phyloP scores from a whole-genome alignment of 495 filamentous ascomycete genomes.

The Penicillium argentinense region DNA sequence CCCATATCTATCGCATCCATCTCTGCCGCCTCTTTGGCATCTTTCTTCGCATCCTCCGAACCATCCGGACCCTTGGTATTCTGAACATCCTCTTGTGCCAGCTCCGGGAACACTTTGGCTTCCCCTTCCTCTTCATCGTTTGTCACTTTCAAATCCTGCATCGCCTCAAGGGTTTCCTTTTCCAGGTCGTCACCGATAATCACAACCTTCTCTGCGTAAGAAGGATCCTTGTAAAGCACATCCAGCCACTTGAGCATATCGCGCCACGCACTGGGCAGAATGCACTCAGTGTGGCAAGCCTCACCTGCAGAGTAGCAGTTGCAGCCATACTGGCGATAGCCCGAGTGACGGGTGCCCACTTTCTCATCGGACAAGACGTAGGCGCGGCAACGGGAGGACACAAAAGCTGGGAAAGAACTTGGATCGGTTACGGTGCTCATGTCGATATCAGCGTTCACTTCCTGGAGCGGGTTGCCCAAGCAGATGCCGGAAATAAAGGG shows the following conservation, averaged over 20 bases:
- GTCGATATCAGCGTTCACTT: constrained; percentile 16
- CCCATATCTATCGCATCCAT: too few species aligned
- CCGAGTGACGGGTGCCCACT: constrained; percentile 47
- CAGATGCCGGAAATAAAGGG: constrained; percentile 34
- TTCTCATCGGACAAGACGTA: constrained; percentile 56
- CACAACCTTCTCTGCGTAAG: constrained; percentile 22
- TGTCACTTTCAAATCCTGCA: not conserved
- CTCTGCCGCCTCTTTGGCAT: too few species aligned
- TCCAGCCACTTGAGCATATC: constrained; percentile 46
- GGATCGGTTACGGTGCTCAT: constrained; percentile 6
- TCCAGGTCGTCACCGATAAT: constrained; percentile 2
- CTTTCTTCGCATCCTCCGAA: too few species aligned
- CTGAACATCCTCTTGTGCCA: not conserved
- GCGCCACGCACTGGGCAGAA: constrained; percentile 38
- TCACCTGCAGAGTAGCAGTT: constrained; percentile 52
- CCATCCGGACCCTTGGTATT: not conserved
- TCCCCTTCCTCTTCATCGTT: not conserved
- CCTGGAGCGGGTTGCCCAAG: constrained; percentile 35
- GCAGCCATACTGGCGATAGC: constrained; percentile 37
- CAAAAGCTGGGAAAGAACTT: constrained; percentile 33
- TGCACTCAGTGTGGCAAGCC: constrained; percentile 35
- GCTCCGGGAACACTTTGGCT: not conserved
- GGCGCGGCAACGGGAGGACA: constrained; percentile 55
- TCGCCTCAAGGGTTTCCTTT: not conserved
- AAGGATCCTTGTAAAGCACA: constrained; percentile 29